Conservation (phyloP, 345 rosid genomes). For the Nasturtium officinale region DNA sequence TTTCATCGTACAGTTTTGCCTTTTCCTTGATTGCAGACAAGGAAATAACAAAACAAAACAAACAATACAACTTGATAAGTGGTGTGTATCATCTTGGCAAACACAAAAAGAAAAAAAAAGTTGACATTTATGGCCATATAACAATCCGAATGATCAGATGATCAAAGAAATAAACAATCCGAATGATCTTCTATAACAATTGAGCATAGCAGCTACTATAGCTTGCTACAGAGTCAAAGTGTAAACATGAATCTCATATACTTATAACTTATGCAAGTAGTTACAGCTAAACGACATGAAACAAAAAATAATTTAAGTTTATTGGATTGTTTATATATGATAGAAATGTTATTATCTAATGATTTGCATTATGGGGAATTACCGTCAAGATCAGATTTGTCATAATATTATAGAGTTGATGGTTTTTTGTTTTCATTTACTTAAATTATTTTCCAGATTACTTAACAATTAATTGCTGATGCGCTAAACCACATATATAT, state of each 20-base stretch:
- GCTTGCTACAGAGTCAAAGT: background rate
- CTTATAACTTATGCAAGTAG: background rate
- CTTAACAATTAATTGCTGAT: background rate
- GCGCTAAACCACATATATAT: background rate
- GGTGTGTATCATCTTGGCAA: background rate
- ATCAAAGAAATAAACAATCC: too few species aligned
- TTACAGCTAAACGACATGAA: background rate
- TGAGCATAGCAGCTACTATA: background rate
- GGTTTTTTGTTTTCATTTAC: background rate
- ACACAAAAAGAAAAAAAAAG: background rate
- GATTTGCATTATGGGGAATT: background rate
- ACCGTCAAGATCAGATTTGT: background rate
- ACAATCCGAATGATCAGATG: background rate
- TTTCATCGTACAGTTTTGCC: slow-evolving; percentile 16
- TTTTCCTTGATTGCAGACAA: slow-evolving; percentile 32
- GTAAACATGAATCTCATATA: background rate
- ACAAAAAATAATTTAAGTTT: too few species aligned
- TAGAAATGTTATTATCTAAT: background rate
- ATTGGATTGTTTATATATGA: background rate
- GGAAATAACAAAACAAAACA: slow-evolving; percentile 2
- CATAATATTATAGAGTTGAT: background rate
- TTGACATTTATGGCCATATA: background rate
- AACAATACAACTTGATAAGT: slow-evolving; percentile 8
- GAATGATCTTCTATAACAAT: background rate
- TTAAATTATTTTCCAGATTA: background rate